Evolutionary conservation across 768 basidiomycete genomes (phyloP).

Genomic region (Paxillus rubicundulus): DNA sequence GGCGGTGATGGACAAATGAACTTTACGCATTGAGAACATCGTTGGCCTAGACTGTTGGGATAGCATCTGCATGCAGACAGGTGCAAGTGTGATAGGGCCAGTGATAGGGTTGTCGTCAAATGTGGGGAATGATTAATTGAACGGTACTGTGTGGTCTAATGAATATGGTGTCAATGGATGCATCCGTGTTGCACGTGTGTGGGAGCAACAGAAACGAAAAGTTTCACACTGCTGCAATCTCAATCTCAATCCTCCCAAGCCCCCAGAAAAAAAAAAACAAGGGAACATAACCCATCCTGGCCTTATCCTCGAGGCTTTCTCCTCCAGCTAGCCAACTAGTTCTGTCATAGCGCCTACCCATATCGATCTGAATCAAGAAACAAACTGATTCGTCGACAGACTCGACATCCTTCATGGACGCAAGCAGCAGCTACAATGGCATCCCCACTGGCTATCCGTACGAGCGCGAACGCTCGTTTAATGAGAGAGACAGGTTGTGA

Average conservation of each 20-base stretch:
- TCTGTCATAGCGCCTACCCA: background rate
- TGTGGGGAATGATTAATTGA: background rate
- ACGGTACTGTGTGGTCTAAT: too few relatives aligned
- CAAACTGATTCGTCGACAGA: background rate
- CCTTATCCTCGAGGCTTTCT: too few relatives aligned
- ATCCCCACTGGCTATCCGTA: slow-evolving; percentile 28
- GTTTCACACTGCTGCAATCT: background rate
- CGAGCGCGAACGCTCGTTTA: slow-evolving; percentile 25
- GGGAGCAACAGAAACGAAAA: background rate
- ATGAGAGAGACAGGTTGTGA: slow-evolving; percentile 40
- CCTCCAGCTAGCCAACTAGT: background rate
- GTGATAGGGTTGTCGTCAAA: too few relatives aligned
- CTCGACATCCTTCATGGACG: slow-evolving; percentile 16
- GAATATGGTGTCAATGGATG: background rate
- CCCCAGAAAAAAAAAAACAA: background rate
- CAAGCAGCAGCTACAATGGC: slow-evolving; percentile 22
- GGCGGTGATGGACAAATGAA: too few relatives aligned
- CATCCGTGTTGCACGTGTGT: slow-evolving; percentile 7
- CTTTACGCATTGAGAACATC: too few relatives aligned
- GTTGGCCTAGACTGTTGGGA: too few relatives aligned
- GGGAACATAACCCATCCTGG: too few relatives aligned
- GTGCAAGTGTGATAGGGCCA: too few relatives aligned
- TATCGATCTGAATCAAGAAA: background rate
- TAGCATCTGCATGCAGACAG: too few relatives aligned
- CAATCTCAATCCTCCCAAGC: background rate